Percentiles rank a stretch among this genome's conserved stretches.
Evolutionary conservation across 176 grass and related monocot species (phyloP).

Genomic region (Rhynchospora tenuis): DNA sequence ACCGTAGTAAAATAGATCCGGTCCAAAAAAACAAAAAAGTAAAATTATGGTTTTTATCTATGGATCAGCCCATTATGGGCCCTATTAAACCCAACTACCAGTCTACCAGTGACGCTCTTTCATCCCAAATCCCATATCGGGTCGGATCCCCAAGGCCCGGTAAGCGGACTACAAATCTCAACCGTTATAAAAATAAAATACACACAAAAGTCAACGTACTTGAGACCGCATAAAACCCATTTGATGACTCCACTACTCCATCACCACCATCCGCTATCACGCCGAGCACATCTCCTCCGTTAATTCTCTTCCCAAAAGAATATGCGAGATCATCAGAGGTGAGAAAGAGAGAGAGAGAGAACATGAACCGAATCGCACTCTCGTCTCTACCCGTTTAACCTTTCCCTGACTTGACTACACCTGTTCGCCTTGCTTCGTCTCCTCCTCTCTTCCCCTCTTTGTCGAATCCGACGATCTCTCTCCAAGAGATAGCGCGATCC

Average conservation of each 20-base stretch:
- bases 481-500: constrained; percentile 19
- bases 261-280: neutral
- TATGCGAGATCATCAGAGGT: neutral
- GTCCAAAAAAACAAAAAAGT: no score
- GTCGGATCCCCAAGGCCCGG: no score
- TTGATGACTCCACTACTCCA: neutral
- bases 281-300: neutral
- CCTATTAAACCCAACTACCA: no score
- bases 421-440: neutral
- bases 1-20: no score
- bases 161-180: neutral
- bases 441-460: neutral
- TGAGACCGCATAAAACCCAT: neutral
- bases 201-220: neutral
- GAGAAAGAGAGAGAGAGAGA: neutral
- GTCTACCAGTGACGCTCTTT: no score
- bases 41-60: no score
- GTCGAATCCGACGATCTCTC: neutral
- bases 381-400: neutral
- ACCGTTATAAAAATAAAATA: neutral
- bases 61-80: no score
- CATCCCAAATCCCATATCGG: no score
- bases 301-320: neutral
- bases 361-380: neutral
- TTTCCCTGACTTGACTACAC: neutral